Evolutionary conservation across 2,329 filamentous ascomycete genomes (phyloP).

Genomic region (Fusarium protoensiforme): DNA sequence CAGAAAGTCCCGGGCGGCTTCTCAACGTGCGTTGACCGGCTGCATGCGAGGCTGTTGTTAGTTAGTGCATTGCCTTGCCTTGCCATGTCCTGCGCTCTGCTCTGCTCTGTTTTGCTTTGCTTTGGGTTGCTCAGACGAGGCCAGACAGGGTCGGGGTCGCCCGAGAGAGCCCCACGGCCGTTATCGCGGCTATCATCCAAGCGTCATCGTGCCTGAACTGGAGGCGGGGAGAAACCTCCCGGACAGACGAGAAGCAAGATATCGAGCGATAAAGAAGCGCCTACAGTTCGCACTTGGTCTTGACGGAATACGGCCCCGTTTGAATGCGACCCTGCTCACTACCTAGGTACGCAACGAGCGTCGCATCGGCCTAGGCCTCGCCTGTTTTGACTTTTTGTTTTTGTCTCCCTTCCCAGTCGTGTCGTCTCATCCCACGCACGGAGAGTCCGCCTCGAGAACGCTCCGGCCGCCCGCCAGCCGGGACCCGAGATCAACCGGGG

Average conservation of each 20-base stretch:
- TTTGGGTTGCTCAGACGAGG: neutral
- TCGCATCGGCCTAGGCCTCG: constrained; percentile 17
- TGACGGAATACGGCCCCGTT: constrained; percentile 1
- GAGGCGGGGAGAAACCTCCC: constrained; percentile 5
- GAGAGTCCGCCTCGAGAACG: neutral
- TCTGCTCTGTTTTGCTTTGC: neutral
- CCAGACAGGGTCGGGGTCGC: neutral
- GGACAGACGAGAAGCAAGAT: constrained; percentile 15
- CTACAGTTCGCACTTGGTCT: neutral
- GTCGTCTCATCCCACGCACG: constrained; percentile 4
- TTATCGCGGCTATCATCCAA: constrained; percentile 37
- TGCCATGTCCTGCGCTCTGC: neutral
- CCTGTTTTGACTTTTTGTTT: constrained; percentile 13
- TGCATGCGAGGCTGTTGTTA: constrained; percentile 34
- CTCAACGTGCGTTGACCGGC: constrained; percentile 38
- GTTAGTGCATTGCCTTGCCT: neutral
- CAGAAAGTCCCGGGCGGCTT: constrained; percentile 15
- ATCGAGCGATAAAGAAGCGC: constrained; percentile 25
- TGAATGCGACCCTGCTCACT: constrained; percentile 22
- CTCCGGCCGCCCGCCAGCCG: constrained; percentile 21
- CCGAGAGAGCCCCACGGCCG: constrained; percentile 10
- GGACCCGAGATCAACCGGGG: constrained; percentile 27
- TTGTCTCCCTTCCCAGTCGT: neutral
- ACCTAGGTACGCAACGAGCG: constrained; percentile 8
- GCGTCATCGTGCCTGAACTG: constrained; percentile 35